Evolutionary conservation across 305 asterid species (phyloP).

Genomic region (Petunia hybrid): DNA sequence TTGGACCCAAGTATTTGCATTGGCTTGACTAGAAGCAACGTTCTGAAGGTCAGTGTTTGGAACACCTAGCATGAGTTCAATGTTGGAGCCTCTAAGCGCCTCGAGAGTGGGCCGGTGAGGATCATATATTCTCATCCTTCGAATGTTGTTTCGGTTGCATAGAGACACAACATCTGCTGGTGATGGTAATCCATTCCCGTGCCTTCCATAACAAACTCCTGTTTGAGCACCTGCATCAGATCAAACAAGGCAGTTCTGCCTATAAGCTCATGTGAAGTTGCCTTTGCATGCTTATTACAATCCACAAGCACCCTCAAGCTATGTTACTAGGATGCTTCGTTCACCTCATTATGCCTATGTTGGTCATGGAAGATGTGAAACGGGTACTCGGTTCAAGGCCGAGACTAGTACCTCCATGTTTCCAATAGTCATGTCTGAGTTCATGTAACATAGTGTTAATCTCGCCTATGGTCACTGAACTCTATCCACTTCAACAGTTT

Average conservation of each 20-base stretch:
- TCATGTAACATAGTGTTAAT: not conserved
- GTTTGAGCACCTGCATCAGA: slow-evolving; percentile 32
- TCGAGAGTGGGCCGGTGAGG: slow-evolving; percentile 50
- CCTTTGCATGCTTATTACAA: not conserved
- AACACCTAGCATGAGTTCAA: slow-evolving; percentile 59
- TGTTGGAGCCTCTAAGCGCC: slow-evolving; percentile 61
- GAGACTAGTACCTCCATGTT: not conserved
- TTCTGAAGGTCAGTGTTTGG: slow-evolving; percentile 56
- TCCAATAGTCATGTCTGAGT: slow-evolving; percentile 7
- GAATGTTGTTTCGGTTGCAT: slow-evolving; percentile 52
- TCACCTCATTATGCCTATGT: not conserved
- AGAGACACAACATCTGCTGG: slow-evolving; percentile 49
- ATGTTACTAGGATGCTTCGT: slow-evolving; percentile 11
- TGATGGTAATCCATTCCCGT: slow-evolving; percentile 47
- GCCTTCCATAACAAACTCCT: slow-evolving; percentile 61
- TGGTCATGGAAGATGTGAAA: not conserved
- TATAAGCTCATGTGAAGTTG: not conserved
- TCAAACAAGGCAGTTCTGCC: not conserved
- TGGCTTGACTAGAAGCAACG: slow-evolving; percentile 51
- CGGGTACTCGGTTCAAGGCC: not conserved
- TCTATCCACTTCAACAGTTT: not conserved
- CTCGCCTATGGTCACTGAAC: not conserved
- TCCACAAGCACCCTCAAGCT: not conserved
- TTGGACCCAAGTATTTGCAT: slow-evolving; percentile 63
- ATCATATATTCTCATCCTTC: slow-evolving; percentile 50